Conservation (phyloP, 331 rosid genomes). For the Malus hybrid region DNA sequence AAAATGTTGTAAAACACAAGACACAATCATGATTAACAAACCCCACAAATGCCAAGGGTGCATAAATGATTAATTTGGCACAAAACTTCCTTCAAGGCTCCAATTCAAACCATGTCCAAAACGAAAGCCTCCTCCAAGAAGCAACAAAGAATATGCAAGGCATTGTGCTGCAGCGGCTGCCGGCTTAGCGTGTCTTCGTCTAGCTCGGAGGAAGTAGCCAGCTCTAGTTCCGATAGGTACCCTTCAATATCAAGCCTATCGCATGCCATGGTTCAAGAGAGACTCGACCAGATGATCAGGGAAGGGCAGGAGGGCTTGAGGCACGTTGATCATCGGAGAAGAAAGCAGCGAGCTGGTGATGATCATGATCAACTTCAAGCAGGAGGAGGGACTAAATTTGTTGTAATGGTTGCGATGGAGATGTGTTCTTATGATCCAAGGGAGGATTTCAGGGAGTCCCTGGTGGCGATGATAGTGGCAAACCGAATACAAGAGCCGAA, state of each 20-base stretch:
- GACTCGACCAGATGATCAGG: constrained; percentile 74
- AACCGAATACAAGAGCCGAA: constrained; percentile 59
- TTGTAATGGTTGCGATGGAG: constrained; percentile 84
- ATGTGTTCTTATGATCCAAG: constrained; percentile 71
- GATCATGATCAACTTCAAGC: constrained; percentile 4
- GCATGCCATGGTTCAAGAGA: constrained; percentile 96
- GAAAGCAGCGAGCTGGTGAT: constrained; percentile 29
- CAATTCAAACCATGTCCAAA: background rate
- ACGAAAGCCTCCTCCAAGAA: constrained; percentile 54
- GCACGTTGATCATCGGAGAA: constrained; percentile 24
- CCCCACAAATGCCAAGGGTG: constrained; percentile 55
- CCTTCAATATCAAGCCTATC: constrained; percentile 76
- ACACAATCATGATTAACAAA: constrained; percentile 50
- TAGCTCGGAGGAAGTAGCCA: constrained; percentile 62
- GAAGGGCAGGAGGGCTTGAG: constrained; percentile 35
- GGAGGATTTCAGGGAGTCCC: constrained; percentile 75
- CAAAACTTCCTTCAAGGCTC: constrained; percentile 35
- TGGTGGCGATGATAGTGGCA: constrained; percentile 66
- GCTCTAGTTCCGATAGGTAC: constrained; percentile 49
- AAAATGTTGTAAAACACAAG: constrained; percentile 28
- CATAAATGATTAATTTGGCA: constrained; percentile 51
- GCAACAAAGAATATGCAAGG: constrained; percentile 44
- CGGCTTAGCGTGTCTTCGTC: constrained; percentile 85
- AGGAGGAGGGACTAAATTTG: constrained; percentile 52
- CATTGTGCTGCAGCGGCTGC: constrained; percentile 68